Evolutionary conservation across 2,329 filamentous ascomycete species (phyloP).

Genomic region (Colletotrichum neosansevieriae): DNA sequence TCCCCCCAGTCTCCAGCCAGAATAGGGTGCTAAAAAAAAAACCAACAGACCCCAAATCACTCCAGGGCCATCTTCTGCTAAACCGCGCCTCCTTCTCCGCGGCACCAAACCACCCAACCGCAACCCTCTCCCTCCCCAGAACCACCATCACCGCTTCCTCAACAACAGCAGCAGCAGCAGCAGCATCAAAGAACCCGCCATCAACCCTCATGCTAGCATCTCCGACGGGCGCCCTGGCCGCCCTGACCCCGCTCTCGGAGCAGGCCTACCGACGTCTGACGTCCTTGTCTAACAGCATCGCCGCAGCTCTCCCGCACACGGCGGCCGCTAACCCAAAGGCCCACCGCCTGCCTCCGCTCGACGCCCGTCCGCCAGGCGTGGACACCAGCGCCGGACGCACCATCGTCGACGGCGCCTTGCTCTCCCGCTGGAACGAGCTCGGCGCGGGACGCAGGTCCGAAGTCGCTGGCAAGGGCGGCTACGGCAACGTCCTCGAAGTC

Average conservation of each 20-base stretch:
- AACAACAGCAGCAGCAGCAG: conserved; percentile 34
- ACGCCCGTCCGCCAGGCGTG: conserved; percentile 63
- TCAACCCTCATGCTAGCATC: conserved; percentile 75
- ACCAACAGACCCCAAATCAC: conserved; percentile 84
- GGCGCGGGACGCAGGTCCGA: conserved; percentile 78
- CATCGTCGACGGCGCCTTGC: conserved; percentile 82
- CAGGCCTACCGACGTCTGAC: conserved; percentile 85
- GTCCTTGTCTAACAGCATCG: conserved; percentile 83
- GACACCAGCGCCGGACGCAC: conserved; percentile 71
- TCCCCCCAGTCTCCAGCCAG: neutral
- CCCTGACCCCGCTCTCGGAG: conserved; percentile 84
- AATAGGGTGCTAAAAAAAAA: conserved; percentile 44
- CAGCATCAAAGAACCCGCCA: conserved; percentile 50
- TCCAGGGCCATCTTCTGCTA: conserved; percentile 88
- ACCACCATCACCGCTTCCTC: conserved; percentile 52
- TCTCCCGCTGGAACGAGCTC: conserved; percentile 82
- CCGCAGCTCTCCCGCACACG: conserved; percentile 79
- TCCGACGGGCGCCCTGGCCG: conserved; percentile 79
- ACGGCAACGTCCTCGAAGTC: conserved; percentile 72
- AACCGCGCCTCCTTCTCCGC: conserved; percentile 90
- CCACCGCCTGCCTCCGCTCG: conserved; percentile 69
- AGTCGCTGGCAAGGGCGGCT: conserved; percentile 80
- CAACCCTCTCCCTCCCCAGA: conserved; percentile 80
- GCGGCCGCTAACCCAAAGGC: conserved; percentile 87
- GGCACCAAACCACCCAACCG: conserved; percentile 80